phyloP scores from a whole-genome alignment of 441 rosid species.

The Francoa sonchifolia region DNA sequence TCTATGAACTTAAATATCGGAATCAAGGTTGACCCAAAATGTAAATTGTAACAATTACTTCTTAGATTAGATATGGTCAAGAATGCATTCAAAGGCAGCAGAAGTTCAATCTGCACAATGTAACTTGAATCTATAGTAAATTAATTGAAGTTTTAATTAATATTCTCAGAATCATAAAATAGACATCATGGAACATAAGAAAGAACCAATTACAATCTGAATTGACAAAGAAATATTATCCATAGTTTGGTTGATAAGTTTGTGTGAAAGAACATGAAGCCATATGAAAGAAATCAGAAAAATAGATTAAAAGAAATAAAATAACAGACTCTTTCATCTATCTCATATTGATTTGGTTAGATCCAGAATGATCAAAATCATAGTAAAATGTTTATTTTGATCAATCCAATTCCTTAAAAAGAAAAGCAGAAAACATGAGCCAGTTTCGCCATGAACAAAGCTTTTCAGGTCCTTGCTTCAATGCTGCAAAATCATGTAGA shows the following conservation, averaged over 20 bases:
- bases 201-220: too few species aligned
- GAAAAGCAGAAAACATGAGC: constrained; percentile 19
- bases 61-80: too few species aligned
- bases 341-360: constrained; percentile 11
- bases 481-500: constrained; percentile 15
- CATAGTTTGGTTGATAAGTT: constrained; percentile 8
- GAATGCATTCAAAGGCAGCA: too few species aligned
- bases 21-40: too few species aligned
- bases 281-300: background rate
- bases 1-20: too few species aligned
- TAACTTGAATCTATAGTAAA: too few species aligned
- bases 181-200: too few species aligned
- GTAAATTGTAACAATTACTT: too few species aligned
- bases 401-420: constrained; percentile 16
- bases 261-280: constrained; percentile 9
- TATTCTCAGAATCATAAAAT: too few species aligned
- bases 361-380: constrained; percentile 12
- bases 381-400: constrained; percentile 12
- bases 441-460: constrained; percentile 9
- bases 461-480: constrained; percentile 8
- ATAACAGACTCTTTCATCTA: constrained; percentile 9
- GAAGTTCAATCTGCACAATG: too few species aligned
- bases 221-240: too few species aligned
- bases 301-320: background rate
- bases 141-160: too few species aligned